Evolutionary conservation across 2,329 filamentous ascomycete species (phyloP).

Genomic region (Cercospora sp.): DNA sequence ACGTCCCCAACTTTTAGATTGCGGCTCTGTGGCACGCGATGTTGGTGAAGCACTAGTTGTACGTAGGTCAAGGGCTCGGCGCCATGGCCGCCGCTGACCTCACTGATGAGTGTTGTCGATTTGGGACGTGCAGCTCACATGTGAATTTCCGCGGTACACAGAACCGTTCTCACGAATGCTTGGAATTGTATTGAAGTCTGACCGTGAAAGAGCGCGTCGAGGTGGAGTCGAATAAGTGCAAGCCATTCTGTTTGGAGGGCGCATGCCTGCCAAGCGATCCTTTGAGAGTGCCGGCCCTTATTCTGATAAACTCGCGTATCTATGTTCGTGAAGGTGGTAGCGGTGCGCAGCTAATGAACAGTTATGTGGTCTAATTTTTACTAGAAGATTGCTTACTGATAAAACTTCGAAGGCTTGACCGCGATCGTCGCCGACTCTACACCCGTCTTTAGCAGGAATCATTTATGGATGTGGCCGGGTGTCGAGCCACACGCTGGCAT

Average conservation of each 20-base stretch:
- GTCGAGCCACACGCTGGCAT: background rate
- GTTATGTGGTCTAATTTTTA: background rate
- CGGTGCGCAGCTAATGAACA: background rate
- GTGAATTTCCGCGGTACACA: too few species aligned
- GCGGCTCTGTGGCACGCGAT: background rate
- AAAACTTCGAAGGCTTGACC: background rate
- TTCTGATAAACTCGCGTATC: background rate
- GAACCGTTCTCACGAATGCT: too few species aligned
- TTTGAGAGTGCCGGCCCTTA: background rate
- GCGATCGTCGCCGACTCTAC: background rate
- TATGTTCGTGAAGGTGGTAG: background rate
- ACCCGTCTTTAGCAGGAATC: background rate
- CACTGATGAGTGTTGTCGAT: background rate
- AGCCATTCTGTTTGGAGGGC: background rate
- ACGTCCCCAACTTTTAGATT: background rate
- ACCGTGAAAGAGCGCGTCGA: background rate
- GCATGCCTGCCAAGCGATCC: background rate
- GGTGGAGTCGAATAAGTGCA: background rate
- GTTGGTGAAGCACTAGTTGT: background rate
- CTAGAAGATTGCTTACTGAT: background rate
- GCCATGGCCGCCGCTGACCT: background rate
- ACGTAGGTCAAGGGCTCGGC: constrained; percentile 8
- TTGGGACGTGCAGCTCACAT: too few species aligned
- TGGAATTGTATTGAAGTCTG: too few species aligned
- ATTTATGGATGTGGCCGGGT: background rate